These are phyloP conservation scores for Nowakowskiella sp. DNA, from an alignment of 192 early-diverging fungal species.

Conservation along the genomic window DNA sequence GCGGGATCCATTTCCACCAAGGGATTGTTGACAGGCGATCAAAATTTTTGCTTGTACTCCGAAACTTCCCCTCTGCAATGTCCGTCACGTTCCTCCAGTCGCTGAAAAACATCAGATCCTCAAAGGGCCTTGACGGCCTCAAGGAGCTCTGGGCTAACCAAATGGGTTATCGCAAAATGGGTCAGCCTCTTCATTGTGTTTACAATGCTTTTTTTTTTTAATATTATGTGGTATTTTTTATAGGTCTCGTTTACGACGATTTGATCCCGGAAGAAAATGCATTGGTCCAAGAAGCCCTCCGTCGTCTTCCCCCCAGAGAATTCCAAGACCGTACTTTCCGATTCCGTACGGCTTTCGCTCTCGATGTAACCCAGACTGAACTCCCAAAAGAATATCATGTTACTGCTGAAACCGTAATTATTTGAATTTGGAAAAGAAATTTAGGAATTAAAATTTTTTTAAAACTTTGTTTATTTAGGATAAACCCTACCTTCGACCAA, in stretches of 20 bases:
- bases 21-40: too few species aligned
- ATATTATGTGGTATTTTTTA: too few species aligned
- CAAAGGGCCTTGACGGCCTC: conserved; percentile 13
- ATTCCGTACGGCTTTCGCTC: conserved; percentile 67
- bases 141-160: conserved; percentile 15
- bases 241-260: conserved; percentile 87
- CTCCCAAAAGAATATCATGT: conserved; percentile 66
- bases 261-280: conserved; percentile 77
- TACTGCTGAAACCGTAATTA: conserved; percentile 61
- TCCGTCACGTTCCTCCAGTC: conserved; percentile 1
- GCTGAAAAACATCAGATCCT: conserved; percentile 13
- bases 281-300: conserved; percentile 72
- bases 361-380: conserved; percentile 60
- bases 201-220: too few species aligned
- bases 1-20: too few species aligned
- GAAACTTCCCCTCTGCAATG: too few species aligned
- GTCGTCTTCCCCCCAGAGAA: conserved; percentile 64
- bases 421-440: background rate
- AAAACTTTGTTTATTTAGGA: conserved; percentile 50
- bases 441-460: conserved; percentile 2
- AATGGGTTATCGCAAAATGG: conserved; percentile 34
- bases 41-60: too few species aligned
- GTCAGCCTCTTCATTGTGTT: too few species aligned
- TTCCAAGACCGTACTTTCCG: conserved; percentile 65
- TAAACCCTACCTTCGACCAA: conserved; percentile 72